phyloP scores from a whole-genome alignment of 1,139 yeast species.

The Saccharomycopsis phalli region DNA sequence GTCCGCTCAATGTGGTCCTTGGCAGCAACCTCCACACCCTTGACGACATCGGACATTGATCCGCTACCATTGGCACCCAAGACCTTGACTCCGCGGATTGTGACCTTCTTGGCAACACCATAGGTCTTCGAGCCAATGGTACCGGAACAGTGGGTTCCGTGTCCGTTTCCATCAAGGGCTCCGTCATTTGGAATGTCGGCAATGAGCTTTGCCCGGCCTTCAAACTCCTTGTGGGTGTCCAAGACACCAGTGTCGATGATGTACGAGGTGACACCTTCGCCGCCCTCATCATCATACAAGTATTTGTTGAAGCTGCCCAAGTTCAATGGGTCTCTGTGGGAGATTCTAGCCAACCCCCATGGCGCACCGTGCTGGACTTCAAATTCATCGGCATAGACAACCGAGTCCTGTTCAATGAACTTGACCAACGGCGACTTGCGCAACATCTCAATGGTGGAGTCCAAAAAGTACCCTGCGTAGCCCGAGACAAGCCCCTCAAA shows the following conservation, averaged over 20 bases:
- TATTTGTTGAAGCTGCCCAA: slow-evolving; percentile 81
- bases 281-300: slow-evolving; percentile 74
- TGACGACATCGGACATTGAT: slow-evolving; percentile 70
- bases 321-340: slow-evolving; percentile 74
- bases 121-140: slow-evolving; percentile 65
- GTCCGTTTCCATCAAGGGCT: slow-evolving; percentile 83
- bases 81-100: slow-evolving; percentile 70
- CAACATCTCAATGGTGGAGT: slow-evolving; percentile 60
- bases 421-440: slow-evolving; percentile 67
- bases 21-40: slow-evolving; percentile 75
- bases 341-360: slow-evolving; percentile 94
- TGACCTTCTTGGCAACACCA: slow-evolving; percentile 74
- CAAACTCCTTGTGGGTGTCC: slow-evolving; percentile 72
- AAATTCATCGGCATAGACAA: slow-evolving; percentile 58
- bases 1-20: slow-evolving; percentile 51
- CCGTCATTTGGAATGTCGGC: slow-evolving; percentile 81
- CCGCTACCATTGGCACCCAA: slow-evolving; percentile 73
- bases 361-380: slow-evolving; percentile 77
- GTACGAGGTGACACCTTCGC: slow-evolving; percentile 84
- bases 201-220: slow-evolving; percentile 93
- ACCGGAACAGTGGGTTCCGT: slow-evolving; percentile 82
- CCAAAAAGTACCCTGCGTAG: slow-evolving; percentile 69
- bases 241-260: slow-evolving; percentile 92
- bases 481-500: slow-evolving; percentile 54
- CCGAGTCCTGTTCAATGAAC: slow-evolving; percentile 72